Evolutionary conservation across 345 rosid species (phyloP).

Genomic region (Arabidopsis thaliana): DNA sequence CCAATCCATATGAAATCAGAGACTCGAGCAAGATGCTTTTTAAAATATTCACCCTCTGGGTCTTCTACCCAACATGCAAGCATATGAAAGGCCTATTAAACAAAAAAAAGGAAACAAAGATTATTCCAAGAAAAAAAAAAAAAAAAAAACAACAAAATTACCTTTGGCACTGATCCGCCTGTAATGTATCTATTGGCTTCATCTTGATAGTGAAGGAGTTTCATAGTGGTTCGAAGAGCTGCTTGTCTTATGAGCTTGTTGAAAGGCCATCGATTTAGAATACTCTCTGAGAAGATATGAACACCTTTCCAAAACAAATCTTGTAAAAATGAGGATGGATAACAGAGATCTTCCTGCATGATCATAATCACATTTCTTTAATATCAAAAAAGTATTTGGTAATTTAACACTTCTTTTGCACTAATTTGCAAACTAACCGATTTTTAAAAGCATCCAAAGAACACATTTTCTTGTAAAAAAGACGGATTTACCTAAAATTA

Average conservation of each 20-base stretch:
- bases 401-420: no score
- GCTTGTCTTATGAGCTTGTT: not conserved
- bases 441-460: no score
- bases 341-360: slow-evolving; percentile 6
- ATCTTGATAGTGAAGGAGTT: slow-evolving; percentile 12
- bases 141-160: not conserved
- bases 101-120: not conserved
- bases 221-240: slow-evolving; percentile 4
- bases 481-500: no score
- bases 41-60: slow-evolving; percentile 48
- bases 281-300: not conserved
- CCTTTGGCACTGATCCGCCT: not conserved
- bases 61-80: slow-evolving; percentile 68
- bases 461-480: no score
- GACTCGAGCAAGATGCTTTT: slow-evolving; percentile 50
- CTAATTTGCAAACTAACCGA: no score
- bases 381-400: not conserved
- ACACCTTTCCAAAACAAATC: slow-evolving; percentile 5
- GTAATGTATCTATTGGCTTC: slow-evolving; percentile 9
- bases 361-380: not conserved
- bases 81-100: slow-evolving; percentile 23
- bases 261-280: slow-evolving; percentile 4
- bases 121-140: not conserved
- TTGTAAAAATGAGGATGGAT: slow-evolving; percentile 2
- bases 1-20: slow-evolving; percentile 50